Evolutionary conservation across 2,329 filamentous ascomycete species (phyloP).

Genomic region (Venturia nashicola): DNA sequence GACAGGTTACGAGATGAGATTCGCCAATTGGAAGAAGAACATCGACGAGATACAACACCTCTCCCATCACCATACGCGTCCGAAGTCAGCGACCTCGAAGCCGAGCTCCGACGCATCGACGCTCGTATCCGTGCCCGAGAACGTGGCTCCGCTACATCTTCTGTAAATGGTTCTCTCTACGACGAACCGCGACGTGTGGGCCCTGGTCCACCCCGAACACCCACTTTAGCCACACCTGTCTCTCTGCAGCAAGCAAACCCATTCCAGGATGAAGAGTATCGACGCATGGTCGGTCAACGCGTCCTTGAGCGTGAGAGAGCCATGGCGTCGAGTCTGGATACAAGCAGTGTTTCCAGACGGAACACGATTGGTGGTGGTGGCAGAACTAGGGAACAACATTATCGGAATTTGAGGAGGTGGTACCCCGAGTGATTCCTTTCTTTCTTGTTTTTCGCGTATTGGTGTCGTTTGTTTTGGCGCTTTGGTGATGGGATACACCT

Average conservation of each 20-base stretch:
- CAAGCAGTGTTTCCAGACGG: background rate
- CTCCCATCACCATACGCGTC: background rate
- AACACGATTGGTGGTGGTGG: slow-evolving; percentile 7
- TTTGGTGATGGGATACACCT: background rate
- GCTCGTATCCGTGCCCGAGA: background rate
- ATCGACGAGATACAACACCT: background rate
- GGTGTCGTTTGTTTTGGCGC: too few species aligned
- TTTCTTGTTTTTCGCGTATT: too few species aligned
- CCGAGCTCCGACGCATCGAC: background rate
- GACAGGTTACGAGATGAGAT: slow-evolving; percentile 7
- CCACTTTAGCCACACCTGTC: background rate
- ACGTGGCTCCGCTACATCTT: background rate
- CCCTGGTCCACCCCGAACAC: background rate
- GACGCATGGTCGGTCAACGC: background rate
- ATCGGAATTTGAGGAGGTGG: slow-evolving; percentile 6
- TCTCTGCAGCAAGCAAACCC: background rate
- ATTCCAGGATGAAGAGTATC: background rate
- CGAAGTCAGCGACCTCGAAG: background rate
- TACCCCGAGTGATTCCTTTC: slow-evolving; percentile 3
- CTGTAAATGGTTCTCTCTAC: background rate
- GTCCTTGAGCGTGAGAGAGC: slow-evolving; percentile 1
- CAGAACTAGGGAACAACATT: slow-evolving; percentile 1
- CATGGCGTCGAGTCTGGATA: background rate
- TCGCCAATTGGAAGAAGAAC: slow-evolving; percentile 5
- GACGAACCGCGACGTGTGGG: background rate